phyloP scores from a whole-genome alignment of 73 alveolate genomes.

The Paramecium pentaurelia region DNA sequence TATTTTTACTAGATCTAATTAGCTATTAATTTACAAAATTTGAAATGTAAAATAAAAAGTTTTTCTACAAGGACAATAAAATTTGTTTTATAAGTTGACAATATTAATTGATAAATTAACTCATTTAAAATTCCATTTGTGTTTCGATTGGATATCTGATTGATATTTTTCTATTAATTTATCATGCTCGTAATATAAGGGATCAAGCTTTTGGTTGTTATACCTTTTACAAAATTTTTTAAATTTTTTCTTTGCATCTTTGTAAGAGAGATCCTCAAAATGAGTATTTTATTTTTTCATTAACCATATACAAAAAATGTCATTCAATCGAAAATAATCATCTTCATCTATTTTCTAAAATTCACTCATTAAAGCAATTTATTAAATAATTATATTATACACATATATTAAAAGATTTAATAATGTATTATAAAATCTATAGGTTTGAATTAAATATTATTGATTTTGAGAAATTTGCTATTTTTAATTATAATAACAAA shows the following conservation, averaged over 20 bases:
- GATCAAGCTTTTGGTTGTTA: background rate
- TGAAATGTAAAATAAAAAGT: too few species aligned
- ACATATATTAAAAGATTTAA: background rate
- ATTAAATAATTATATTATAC: background rate
- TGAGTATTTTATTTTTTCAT: background rate
- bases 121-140: constrained; percentile 14
- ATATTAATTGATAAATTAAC: background rate
- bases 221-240: background rate
- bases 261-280: background rate
- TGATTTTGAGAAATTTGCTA: background rate
- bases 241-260: background rate
- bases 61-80: too few species aligned
- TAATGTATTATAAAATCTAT: background rate
- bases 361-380: background rate
- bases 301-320: background rate
- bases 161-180: background rate
- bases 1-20: too few species aligned
- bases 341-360: background rate
- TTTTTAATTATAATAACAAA: too few species aligned
- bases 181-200: background rate
- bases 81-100: too few species aligned
- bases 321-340: background rate
- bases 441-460: background rate
- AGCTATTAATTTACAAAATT: too few species aligned
- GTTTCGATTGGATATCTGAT: constrained; percentile 15